A percentile compares a stretch with the other conserved stretches of the same genome.
Evolutionary conservation across 2,329 filamentous ascomycete genomes (phyloP).

Genomic region (Didymella keratinophila): DNA sequence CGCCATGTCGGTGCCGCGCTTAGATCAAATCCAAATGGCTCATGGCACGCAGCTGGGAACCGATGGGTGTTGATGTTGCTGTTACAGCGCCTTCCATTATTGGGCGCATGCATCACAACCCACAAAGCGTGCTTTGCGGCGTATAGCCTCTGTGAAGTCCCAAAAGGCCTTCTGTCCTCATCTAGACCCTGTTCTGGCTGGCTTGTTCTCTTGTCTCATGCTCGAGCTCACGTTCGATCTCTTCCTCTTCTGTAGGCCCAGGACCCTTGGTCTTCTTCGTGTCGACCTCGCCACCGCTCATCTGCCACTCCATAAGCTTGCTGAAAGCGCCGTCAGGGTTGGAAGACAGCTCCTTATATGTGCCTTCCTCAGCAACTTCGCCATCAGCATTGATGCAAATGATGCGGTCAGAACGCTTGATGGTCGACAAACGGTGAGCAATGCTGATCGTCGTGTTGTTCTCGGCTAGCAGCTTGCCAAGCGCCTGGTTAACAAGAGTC

Average conservation of each 20-base stretch:
- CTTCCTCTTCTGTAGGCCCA: constrained; percentile 57
- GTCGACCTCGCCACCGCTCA: constrained; percentile 77
- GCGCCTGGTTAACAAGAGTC: constrained; percentile 91
- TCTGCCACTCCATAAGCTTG: constrained; percentile 98
- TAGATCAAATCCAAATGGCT: not conserved
- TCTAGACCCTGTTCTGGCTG: constrained; percentile 28
- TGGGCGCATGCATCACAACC: not conserved
- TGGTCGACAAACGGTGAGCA: constrained; percentile 92
- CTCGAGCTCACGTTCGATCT: constrained; percentile 57
- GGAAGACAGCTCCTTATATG: constrained; percentile 77
- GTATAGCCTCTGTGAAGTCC: not conserved
- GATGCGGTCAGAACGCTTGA: constrained; percentile 93
- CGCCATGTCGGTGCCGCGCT: not conserved
- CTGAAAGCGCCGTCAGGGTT: constrained; percentile 84
- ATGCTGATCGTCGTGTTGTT: constrained; percentile 98
- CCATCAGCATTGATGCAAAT: constrained; percentile 90
- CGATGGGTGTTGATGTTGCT: not conserved
- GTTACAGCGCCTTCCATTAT: not conserved
- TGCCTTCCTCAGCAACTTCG: constrained; percentile 87
- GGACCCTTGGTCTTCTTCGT: constrained; percentile 38
- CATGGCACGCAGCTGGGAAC: not conserved
- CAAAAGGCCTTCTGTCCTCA: not conserved
- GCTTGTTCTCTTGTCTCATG: constrained; percentile 49
- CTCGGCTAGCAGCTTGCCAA: constrained; percentile 80
- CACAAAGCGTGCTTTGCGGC: not conserved